Evolutionary conservation across 352 stramenopile species (phyloP), one percentile per base, ranked within the genome.

Genomic region (Pythium chondricola): DNA sequence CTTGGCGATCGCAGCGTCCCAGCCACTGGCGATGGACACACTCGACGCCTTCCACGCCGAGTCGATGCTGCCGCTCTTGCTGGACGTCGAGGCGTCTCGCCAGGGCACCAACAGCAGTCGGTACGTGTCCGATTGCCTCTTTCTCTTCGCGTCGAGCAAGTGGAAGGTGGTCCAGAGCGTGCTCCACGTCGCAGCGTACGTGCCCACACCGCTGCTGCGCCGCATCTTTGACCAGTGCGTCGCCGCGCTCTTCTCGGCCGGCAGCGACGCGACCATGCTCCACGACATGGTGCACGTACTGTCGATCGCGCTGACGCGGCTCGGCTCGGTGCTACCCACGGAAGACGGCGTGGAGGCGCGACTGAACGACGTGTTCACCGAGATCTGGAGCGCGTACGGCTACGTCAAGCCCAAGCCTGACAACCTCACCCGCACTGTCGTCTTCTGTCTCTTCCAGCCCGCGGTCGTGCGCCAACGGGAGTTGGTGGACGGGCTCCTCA

Each of bases 401-500:
- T 71, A 87, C 47, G 77, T 72, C 52, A 81, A 78, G 40, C 67
- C 74, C 21, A 90, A 90, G 52, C 67, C 76, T 8, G 76, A 93
- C 31, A 55, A 52, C 0, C 66, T 93, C 17, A 88, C 79, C 7
- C 65, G 69, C 42, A 74, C 72, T 6, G 71, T 93, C 0, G 54
- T 93, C 21, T 64, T 61, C 29, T 88, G 75, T 18, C 52, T 88
- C 18, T 87, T 92, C 63, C 81, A 88, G 48, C 81, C 77, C 0
- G 61, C 63, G 11, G 85, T 93, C 48, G 38, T 90, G 18, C 36
- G 83, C 43, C 48, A 6, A 8, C 21, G 31, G 3, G 42, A 47
- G 22, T 52, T 76, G 1, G 50, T 55, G 0, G 48, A 48, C 3
- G 36, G 27, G 17, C 53, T 68, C 10, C 68, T 88, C 42, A 86